Percentiles rank a stretch among this genome's conserved stretches.
Conservation (phyloP, 352 stramenopile species). For the Pythium scleroteichum region DNA sequence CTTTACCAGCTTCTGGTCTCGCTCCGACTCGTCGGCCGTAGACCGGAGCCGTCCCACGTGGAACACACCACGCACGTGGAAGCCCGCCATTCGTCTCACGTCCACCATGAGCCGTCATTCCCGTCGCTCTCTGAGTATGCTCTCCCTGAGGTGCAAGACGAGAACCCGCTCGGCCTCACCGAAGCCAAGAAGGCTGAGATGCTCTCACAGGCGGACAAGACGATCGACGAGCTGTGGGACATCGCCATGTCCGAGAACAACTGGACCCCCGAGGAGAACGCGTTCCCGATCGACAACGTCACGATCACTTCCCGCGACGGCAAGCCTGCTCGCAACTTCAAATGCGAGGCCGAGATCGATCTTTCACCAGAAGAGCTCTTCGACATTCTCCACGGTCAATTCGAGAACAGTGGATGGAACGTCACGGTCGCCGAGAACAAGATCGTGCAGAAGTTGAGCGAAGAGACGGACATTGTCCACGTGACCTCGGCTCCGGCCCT, state of each 20-base stretch:
- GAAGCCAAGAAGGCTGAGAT: slow-evolving; percentile 39
- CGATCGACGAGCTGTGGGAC: slow-evolving; percentile 57
- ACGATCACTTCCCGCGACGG: slow-evolving; percentile 66
- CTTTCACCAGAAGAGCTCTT: slow-evolving; percentile 78
- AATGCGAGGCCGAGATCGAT: slow-evolving; percentile 68
- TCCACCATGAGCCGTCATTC: neutral
- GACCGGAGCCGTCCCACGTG: slow-evolving; percentile 15
- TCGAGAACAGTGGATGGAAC: slow-evolving; percentile 81
- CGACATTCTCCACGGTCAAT: slow-evolving; percentile 73
- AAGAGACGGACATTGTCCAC: slow-evolving; percentile 74
- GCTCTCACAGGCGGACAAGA: slow-evolving; percentile 42
- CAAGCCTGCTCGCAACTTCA: slow-evolving; percentile 75
- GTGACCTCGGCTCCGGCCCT: slow-evolving; percentile 67
- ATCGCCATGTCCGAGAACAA: slow-evolving; percentile 49
- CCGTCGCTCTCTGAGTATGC: neutral
- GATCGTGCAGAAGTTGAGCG: slow-evolving; percentile 62
- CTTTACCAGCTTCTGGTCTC: slow-evolving; percentile 51
- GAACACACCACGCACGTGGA: slow-evolving; percentile 9
- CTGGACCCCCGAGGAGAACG: slow-evolving; percentile 63
- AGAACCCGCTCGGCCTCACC: slow-evolving; percentile 18
- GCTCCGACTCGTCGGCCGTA: slow-evolving; percentile 34
- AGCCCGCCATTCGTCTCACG: slow-evolving; percentile 7
- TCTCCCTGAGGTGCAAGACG: neutral
- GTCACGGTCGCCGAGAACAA: slow-evolving; percentile 79
- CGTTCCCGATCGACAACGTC: slow-evolving; percentile 54